Conservation (phyloP, 495 filamentous ascomycete genomes). For the Trichoderma gamsii region DNA sequence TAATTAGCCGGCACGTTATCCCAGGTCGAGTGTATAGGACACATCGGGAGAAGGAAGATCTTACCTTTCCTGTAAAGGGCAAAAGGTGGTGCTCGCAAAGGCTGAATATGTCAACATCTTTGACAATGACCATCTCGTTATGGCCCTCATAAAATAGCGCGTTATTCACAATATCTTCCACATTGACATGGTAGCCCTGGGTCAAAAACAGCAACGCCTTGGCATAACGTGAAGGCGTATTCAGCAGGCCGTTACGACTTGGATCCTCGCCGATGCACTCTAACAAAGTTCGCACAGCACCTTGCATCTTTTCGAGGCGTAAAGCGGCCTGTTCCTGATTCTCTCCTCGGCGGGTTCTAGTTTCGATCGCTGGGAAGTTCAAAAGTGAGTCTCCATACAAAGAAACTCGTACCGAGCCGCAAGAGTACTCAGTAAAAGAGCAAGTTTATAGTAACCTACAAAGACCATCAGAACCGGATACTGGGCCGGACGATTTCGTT, state of each 20-base stretch:
- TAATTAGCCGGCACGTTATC: no score
- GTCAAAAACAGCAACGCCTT: conserved; percentile 98
- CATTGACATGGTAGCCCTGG: conserved; percentile 96
- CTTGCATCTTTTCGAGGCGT: conserved; percentile 69
- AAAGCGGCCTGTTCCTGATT: conserved; percentile 63
- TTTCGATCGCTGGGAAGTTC: no score
- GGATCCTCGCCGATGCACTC: conserved; percentile 97
- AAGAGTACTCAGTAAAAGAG: no score
- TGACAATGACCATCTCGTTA: conserved; percentile 94
- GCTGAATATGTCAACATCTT: conserved; percentile 93
- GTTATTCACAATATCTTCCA: conserved; percentile 84
- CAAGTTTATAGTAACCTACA: no score
- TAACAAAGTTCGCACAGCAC: conserved; percentile 84
- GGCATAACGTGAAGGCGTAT: conserved; percentile 85
- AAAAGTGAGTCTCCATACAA: no score
- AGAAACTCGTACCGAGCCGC: no score
- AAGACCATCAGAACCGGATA: no score
- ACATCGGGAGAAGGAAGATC: no score
- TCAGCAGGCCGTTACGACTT: conserved; percentile 78
- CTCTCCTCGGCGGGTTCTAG: no score
- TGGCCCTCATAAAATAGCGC: conserved; percentile 97
- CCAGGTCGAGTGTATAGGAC: no score
- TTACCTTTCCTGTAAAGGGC: conserved; percentile 92
- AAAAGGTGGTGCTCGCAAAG: conserved; percentile 98
- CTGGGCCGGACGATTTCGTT: no score